Percentiles rank a stretch among this genome's conserved stretches.
These are phyloP conservation scores for Trichoderma hamatum DNA, from an alignment of 2,329 filamentous ascomycete genomes.

Conservation along the genomic window DNA sequence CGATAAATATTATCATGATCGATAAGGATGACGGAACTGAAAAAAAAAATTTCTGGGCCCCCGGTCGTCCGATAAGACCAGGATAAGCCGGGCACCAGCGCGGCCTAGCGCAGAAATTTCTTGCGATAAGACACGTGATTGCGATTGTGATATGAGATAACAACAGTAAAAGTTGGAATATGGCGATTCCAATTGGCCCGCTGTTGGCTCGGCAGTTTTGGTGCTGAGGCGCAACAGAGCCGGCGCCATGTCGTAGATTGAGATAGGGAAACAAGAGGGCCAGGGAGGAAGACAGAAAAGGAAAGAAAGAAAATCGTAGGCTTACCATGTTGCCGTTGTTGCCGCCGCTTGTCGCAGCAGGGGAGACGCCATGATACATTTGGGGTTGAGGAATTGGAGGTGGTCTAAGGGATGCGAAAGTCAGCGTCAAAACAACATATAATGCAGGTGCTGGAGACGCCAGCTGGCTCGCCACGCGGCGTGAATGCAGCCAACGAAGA, in stretches of 20 bases:
- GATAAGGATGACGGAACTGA: slow-evolving; percentile 45
- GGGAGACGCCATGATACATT: slow-evolving; percentile 36
- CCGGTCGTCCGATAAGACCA: slow-evolving; percentile 42
- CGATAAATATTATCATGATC: slow-evolving; percentile 41
- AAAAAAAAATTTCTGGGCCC: slow-evolving; percentile 41
- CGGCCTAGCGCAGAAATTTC: slow-evolving; percentile 31
- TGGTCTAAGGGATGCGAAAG: slow-evolving; percentile 13
- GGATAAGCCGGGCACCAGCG: slow-evolving; percentile 36
- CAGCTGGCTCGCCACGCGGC: not conserved
- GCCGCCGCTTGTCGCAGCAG: slow-evolving; percentile 46
- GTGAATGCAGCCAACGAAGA: not conserved
- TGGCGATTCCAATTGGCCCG: slow-evolving; percentile 25
- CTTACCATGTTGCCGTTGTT: slow-evolving; percentile 47
- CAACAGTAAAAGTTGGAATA: slow-evolving; percentile 26
- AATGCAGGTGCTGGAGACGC: not conserved
- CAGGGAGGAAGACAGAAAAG: not conserved
- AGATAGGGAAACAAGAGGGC: not conserved
- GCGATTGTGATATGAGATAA: slow-evolving; percentile 27
- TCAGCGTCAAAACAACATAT: slow-evolving; percentile 7
- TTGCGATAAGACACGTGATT: slow-evolving; percentile 30
- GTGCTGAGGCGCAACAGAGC: slow-evolving; percentile 7
- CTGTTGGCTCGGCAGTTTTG: slow-evolving; percentile 16
- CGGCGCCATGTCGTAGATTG: slow-evolving; percentile 1
- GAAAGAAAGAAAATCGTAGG: slow-evolving; percentile 24
- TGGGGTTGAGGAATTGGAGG: slow-evolving; percentile 22